Percentiles rank a stretch among this genome's conserved stretches.
Conservation (phyloP, 352 stramenopile genomes). For the Globisporangium orthogonon region DNA sequence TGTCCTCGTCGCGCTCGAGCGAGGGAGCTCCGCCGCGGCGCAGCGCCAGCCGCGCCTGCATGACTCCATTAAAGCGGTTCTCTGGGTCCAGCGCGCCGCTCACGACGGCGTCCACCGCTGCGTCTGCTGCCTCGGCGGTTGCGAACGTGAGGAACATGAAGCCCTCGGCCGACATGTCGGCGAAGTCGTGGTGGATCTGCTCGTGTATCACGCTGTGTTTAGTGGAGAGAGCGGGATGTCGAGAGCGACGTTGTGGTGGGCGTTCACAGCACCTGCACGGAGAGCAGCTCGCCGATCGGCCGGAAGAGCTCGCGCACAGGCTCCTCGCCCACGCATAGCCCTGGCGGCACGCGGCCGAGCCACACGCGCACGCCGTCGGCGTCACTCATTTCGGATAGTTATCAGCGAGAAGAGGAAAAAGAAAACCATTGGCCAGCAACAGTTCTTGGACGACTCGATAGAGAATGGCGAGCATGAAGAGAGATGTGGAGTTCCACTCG, state of each 20-base stretch:
- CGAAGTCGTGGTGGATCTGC: slow-evolving; percentile 64
- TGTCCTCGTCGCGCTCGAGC: slow-evolving; percentile 22
- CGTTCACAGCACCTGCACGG: slow-evolving; percentile 26
- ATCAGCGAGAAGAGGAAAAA: neutral
- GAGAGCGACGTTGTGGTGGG: too few species aligned
- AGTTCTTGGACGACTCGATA: neutral
- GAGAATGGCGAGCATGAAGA: slow-evolving; percentile 9
- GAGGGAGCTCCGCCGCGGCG: slow-evolving; percentile 25
- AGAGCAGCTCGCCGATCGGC: slow-evolving; percentile 36
- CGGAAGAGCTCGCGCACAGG: slow-evolving; percentile 40
- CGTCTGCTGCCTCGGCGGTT: slow-evolving; percentile 25
- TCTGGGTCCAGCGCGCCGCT: slow-evolving; percentile 11
- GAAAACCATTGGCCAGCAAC: neutral
- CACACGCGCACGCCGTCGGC: slow-evolving; percentile 22
- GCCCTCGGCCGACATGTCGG: slow-evolving; percentile 46
- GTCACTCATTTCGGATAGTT: neutral
- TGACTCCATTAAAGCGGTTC: slow-evolving; percentile 19
- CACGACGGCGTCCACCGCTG: slow-evolving; percentile 31
- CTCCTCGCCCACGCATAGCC: slow-evolving; percentile 49
- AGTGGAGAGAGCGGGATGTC: too few species aligned
- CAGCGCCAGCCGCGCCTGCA: slow-evolving; percentile 42
- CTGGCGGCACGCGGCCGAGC: slow-evolving; percentile 45
- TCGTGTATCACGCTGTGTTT: too few species aligned
- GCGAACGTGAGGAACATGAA: slow-evolving; percentile 65
- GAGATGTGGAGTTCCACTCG: slow-evolving; percentile 58